Conservation (phyloP, 768 basidiomycete genomes). For the Rhodotorula paludigena region DNA sequence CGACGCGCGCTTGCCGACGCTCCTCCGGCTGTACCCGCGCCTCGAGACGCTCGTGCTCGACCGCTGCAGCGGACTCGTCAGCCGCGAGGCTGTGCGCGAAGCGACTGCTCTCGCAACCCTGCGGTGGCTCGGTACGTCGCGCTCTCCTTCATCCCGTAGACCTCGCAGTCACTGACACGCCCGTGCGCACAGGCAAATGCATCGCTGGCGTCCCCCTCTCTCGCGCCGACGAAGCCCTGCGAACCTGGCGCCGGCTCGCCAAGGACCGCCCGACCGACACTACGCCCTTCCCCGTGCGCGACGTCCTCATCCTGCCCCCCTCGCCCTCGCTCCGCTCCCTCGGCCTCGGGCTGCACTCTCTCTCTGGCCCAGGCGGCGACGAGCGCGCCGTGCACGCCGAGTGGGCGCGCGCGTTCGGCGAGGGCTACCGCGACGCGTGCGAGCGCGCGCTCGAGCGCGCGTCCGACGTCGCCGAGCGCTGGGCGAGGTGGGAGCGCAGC, state of each 20-base stretch:
- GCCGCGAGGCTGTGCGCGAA: constrained; percentile 49
- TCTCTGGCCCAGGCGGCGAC: background rate
- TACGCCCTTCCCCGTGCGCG: constrained; percentile 22
- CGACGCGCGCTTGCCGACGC: constrained; percentile 55
- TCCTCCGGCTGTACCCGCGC: constrained; percentile 54
- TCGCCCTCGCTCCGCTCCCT: constrained; percentile 11
- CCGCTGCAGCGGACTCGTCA: constrained; percentile 55
- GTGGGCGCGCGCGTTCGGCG: constrained; percentile 28
- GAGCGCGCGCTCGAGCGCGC: constrained; percentile 1
- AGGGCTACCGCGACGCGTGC: constrained; percentile 27
- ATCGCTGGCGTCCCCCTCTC: constrained; percentile 7
- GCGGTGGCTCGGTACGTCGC: constrained; percentile 28
- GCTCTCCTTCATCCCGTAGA: background rate
- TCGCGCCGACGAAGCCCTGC: constrained; percentile 25
- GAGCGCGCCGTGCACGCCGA: too few relatives aligned
- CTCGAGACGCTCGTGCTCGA: constrained; percentile 70
- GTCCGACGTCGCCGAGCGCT: constrained; percentile 8
- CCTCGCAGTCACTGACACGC: too few relatives aligned
- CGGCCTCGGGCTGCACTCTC: constrained; percentile 30
- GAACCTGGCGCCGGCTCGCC: constrained; percentile 21
- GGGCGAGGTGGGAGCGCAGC: constrained; percentile 25
- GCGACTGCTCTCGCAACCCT: constrained; percentile 18
- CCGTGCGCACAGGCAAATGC: constrained; percentile 2
- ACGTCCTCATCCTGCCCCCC: constrained; percentile 37
- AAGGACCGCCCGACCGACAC: constrained; percentile 26